These are phyloP conservation scores for Scenedesmus sp. DNA, from an alignment of 163 green algal genomes.

Conservation along the genomic window DNA sequence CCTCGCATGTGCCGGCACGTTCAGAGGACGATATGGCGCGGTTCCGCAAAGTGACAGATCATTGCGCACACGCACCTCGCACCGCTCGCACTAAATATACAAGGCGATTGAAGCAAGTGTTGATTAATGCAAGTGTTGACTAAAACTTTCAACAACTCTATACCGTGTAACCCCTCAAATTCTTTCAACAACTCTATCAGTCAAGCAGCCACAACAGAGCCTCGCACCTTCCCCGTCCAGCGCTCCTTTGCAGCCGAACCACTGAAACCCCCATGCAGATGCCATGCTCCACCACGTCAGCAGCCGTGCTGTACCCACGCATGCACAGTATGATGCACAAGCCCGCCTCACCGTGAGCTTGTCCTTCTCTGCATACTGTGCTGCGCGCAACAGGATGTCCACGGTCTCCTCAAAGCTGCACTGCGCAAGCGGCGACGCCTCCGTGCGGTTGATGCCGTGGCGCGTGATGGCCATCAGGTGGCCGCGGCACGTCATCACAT, in stretches of 20 bases:
- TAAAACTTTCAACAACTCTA: too few relatives aligned
- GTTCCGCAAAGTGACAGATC: neutral
- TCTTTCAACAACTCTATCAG: too few relatives aligned
- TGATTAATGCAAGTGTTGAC: too few relatives aligned
- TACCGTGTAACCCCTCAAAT: too few relatives aligned
- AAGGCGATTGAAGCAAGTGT: too few relatives aligned
- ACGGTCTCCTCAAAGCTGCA: constrained; percentile 99
- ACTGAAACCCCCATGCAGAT: too few relatives aligned
- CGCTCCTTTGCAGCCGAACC: too few relatives aligned
- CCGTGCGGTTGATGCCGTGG: constrained; percentile 99
- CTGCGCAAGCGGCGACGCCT: constrained; percentile 92
- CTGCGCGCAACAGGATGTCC: constrained; percentile 97
- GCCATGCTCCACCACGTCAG: neutral
- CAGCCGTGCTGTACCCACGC: neutral
- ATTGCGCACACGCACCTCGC: neutral
- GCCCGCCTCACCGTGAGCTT: constrained; percentile 69
- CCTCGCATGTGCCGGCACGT: too few relatives aligned
- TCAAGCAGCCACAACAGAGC: neutral
- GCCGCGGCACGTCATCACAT: constrained; percentile 97
- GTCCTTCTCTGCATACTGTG: constrained; percentile 93
- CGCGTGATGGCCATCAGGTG: constrained; percentile 99
- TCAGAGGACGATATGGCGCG: too few relatives aligned
- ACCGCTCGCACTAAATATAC: too few relatives aligned
- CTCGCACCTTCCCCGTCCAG: too few relatives aligned
- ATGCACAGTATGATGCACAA: neutral